phyloP scores from a whole-genome alignment of 78 protist species.

The slime mould (Dictyostelium discoideum) region DNA sequence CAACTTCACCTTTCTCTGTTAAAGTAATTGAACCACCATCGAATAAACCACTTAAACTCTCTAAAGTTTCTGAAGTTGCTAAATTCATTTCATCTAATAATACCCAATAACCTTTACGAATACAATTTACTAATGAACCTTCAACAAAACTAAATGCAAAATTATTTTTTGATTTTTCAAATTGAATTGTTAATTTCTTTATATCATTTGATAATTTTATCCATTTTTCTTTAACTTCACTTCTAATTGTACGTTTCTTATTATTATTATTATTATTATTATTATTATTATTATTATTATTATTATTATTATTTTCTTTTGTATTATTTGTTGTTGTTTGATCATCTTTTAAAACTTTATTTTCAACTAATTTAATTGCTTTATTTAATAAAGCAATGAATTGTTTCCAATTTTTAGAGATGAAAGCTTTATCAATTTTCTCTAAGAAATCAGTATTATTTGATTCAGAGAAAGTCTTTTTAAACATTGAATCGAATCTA shows the following conservation, averaged over 20 bases:
- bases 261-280: too few species aligned
- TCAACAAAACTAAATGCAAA: conserved; percentile 96
- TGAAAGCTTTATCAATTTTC: background rate
- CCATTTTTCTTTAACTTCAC: conserved; percentile 77
- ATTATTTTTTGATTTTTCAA: conserved; percentile 37
- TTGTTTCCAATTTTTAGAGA: conserved; percentile 67
- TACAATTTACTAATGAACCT: conserved; percentile 93
- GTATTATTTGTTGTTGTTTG: background rate
- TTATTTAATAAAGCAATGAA: conserved; percentile 60
- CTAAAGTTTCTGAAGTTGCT: conserved; percentile 97
- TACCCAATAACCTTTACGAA: conserved; percentile 98
- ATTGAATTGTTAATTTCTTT: conserved; percentile 46
- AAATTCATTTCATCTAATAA: conserved; percentile 99
- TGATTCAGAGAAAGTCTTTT: conserved; percentile 77
- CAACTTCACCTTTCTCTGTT: conserved; percentile 95
- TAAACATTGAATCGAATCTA: conserved; percentile 77
- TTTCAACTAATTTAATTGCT: conserved; percentile 78
- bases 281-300: background rate
- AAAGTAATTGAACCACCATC: conserved; percentile 93
- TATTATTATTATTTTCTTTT: background rate
- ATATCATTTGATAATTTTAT: conserved; percentile 29
- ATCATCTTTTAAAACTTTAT: conserved; percentile 31
- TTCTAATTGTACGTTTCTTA: conserved; percentile 20
- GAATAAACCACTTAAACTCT: conserved; percentile 89
- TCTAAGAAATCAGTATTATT: conserved; percentile 74